Evolutionary conservation across 768 basidiomycete genomes (phyloP).

Genomic region (Naganishia vishniacii): DNA sequence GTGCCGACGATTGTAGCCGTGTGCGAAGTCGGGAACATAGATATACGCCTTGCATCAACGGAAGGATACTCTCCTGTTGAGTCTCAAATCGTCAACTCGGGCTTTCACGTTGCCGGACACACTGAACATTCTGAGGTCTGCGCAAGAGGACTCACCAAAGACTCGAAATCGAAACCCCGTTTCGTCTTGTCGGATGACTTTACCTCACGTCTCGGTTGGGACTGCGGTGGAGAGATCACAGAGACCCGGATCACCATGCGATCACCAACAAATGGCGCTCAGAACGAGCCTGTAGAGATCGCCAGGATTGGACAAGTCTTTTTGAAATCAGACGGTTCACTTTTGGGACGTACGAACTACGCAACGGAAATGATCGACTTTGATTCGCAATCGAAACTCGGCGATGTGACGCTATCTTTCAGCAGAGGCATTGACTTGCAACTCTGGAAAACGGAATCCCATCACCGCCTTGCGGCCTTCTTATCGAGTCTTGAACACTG

Average conservation of each 20-base stretch:
- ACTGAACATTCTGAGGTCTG: not conserved
- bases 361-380: not conserved
- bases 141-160: constrained; percentile 6
- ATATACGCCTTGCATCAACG: not conserved
- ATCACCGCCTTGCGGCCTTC: not conserved
- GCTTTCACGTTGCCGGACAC: constrained; percentile 3
- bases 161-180: constrained; percentile 4
- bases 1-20: not conserved
- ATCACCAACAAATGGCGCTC: not conserved
- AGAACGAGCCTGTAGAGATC: not conserved
- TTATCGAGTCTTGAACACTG: not conserved
- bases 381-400: constrained; percentile 7
- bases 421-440: not conserved
- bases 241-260: not conserved
- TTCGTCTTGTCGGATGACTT: not conserved
- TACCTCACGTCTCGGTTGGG: not conserved
- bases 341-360: not conserved
- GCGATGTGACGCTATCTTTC: constrained; percentile 5
- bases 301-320: not conserved
- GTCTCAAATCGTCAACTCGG: not conserved
- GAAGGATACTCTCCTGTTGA: constrained; percentile 2
- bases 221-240: constrained; percentile 1
- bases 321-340: not conserved
- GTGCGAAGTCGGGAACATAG: constrained; percentile 1
- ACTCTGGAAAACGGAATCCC: constrained; percentile 19